Conservation (phyloP, 352 stramenopile genomes). For the Halophytophthora polymorphica region DNA sequence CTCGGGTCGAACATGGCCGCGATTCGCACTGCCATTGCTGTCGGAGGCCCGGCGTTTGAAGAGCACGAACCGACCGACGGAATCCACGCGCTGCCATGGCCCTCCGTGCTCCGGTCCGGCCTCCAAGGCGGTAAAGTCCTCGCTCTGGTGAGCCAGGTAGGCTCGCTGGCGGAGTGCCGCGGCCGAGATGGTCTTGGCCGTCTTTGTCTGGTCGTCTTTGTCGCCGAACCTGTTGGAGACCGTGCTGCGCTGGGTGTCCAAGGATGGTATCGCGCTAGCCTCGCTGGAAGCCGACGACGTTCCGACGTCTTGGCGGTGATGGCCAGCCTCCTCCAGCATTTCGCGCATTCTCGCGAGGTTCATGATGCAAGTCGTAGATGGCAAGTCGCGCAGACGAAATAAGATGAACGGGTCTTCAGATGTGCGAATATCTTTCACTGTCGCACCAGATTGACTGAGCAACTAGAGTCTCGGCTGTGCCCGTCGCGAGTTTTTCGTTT, state of each 20-base stretch:
- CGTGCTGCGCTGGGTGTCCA: slow-evolving; percentile 15
- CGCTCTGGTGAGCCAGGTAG: slow-evolving; percentile 8
- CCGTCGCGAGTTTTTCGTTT: too few species aligned
- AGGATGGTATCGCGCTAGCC: not conserved
- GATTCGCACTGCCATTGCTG: not conserved
- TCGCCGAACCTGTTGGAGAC: slow-evolving; percentile 12
- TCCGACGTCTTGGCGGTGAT: slow-evolving; percentile 1
- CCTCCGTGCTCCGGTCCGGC: slow-evolving; percentile 17
- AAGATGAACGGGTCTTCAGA: too few species aligned
- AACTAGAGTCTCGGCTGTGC: too few species aligned
- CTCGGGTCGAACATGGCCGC: too few species aligned
- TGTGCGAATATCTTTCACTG: too few species aligned
- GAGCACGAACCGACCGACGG: slow-evolving; percentile 13
- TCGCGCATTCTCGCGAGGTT: slow-evolving; percentile 3
- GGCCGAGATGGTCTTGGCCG: slow-evolving; percentile 5
- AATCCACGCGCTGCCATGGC: slow-evolving; percentile 19
- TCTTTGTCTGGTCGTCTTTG: not conserved
- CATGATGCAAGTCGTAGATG: too few species aligned
- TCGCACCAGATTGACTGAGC: too few species aligned
- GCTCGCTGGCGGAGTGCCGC: slow-evolving; percentile 18
- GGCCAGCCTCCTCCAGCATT: slow-evolving; percentile 10
- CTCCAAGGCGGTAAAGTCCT: slow-evolving; percentile 10
- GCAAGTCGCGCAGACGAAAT: too few species aligned
- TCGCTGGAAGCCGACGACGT: not conserved
- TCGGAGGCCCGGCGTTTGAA: slow-evolving; percentile 5